Conservation (phyloP, 371 early-diverging fungal species). For the Lichtheimia ornata region DNA sequence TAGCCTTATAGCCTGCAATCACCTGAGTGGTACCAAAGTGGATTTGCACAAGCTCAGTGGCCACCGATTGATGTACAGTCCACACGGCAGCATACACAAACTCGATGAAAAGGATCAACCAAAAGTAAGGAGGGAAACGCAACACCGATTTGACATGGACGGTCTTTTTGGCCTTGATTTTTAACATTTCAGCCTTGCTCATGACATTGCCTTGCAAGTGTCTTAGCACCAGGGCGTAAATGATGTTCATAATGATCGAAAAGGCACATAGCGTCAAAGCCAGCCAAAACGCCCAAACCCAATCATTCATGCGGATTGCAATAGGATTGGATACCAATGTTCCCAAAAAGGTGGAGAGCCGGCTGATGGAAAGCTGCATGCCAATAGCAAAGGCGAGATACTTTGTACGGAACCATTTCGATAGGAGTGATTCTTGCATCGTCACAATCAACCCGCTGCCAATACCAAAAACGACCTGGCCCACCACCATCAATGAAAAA, state of each 20-base stretch:
- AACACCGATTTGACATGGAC: slow-evolving; percentile 44
- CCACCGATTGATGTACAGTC: slow-evolving; percentile 57
- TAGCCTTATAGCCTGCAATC: slow-evolving; percentile 56
- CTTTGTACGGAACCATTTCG: slow-evolving; percentile 59
- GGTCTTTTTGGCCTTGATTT: slow-evolving; percentile 33
- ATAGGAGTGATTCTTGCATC: slow-evolving; percentile 59
- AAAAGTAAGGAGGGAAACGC: slow-evolving; percentile 50
- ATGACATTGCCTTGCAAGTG: slow-evolving; percentile 34
- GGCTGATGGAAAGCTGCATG: slow-evolving; percentile 56
- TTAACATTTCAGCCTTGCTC: slow-evolving; percentile 22
- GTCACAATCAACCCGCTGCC: slow-evolving; percentile 59
- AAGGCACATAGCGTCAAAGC: slow-evolving; percentile 49
- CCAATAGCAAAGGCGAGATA: slow-evolving; percentile 41
- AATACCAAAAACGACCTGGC: slow-evolving; percentile 57
- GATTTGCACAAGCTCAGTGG: slow-evolving; percentile 42
- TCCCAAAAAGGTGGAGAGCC: slow-evolving; percentile 52
- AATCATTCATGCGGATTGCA: slow-evolving; percentile 40
- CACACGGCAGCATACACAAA: slow-evolving; percentile 42
- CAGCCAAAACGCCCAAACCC: slow-evolving; percentile 58
- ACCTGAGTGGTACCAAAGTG: slow-evolving; percentile 40
- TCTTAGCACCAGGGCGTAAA: slow-evolving; percentile 45
- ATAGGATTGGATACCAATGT: slow-evolving; percentile 48
- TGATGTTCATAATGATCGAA: slow-evolving; percentile 44
- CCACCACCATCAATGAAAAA: slow-evolving; percentile 48
- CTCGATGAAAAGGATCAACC: slow-evolving; percentile 50